These are phyloP conservation scores for Solanum chiquidenum DNA, from an alignment of 257 asterid genomes.

Conservation along the genomic window DNA sequence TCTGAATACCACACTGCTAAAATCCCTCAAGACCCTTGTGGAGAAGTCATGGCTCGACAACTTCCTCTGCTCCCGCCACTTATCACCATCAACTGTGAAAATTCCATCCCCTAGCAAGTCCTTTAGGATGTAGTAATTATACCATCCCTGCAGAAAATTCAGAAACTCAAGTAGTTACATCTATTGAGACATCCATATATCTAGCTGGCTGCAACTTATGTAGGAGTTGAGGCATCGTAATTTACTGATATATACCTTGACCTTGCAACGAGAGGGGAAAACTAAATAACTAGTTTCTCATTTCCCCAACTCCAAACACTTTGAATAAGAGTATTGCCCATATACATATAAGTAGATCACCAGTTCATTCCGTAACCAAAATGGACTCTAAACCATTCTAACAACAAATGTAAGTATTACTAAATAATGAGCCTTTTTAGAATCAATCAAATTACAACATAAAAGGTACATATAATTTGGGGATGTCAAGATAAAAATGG, in stretches of 20 bases:
- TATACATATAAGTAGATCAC: too few species aligned
- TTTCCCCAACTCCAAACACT: neutral
- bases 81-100: slow-evolving; percentile 33
- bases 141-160: slow-evolving; percentile 11
- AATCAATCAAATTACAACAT: neutral
- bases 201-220: neutral
- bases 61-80: slow-evolving; percentile 33
- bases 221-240: too few species aligned
- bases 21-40: slow-evolving; percentile 25
- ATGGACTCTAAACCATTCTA: too few species aligned
- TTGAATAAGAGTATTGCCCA: too few species aligned
- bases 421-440: neutral
- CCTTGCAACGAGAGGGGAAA: too few species aligned
- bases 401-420: too few species aligned
- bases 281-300: too few species aligned
- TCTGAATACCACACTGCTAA: slow-evolving; percentile 26
- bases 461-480: neutral
- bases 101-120: slow-evolving; percentile 45
- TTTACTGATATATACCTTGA: too few species aligned
- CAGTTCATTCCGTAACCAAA: too few species aligned
- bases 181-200: neutral
- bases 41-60: slow-evolving; percentile 38
- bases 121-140: slow-evolving; percentile 15
- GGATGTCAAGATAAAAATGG: too few species aligned
- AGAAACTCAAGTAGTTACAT: neutral